These are phyloP conservation scores for Polyporus tsugae DNA, from an alignment of 1,284 basidiomycete genomes.

Conservation along the genomic window DNA sequence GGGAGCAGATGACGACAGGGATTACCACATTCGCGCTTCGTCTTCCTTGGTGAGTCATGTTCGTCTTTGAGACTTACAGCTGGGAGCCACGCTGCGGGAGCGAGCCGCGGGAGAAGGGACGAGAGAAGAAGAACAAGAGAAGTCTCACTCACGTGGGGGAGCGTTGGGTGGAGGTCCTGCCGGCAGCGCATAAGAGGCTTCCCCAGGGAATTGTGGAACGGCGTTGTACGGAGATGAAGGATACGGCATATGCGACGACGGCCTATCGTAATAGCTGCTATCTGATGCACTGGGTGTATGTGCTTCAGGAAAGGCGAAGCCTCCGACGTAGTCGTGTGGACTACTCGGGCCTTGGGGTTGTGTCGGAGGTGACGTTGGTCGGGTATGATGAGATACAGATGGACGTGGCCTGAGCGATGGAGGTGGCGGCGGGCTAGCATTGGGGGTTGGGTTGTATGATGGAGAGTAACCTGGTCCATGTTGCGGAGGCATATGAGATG, in stretches of 20 bases:
- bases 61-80: conserved; percentile 6
- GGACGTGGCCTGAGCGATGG: conserved; percentile 32
- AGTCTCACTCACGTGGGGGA: conserved; percentile 31
- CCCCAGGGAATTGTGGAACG: conserved; percentile 24
- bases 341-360: conserved; percentile 3
- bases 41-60: background rate
- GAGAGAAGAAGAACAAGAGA: conserved; percentile 9
- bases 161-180: conserved; percentile 22
- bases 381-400: conserved; percentile 27
- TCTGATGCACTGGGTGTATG: conserved; percentile 20
- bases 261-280: conserved; percentile 16
- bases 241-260: conserved; percentile 23
- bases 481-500: conserved; percentile 11
- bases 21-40: conserved; percentile 6
- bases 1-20: background rate
- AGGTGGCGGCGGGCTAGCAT: conserved; percentile 10
- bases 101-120: conserved; percentile 12
- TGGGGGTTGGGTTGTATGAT: conserved; percentile 20
- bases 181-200: conserved; percentile 16
- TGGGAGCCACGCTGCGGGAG: conserved; percentile 14
- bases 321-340: conserved; percentile 22
- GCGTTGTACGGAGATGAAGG: conserved; percentile 16
- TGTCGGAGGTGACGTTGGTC: conserved; percentile 19
- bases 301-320: conserved; percentile 37
- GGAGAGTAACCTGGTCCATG: conserved; percentile 22